Base-by-base conservation (phyloP, 192 early-diverging fungal genomes). In the Geosiphon pyriformis region DNA sequence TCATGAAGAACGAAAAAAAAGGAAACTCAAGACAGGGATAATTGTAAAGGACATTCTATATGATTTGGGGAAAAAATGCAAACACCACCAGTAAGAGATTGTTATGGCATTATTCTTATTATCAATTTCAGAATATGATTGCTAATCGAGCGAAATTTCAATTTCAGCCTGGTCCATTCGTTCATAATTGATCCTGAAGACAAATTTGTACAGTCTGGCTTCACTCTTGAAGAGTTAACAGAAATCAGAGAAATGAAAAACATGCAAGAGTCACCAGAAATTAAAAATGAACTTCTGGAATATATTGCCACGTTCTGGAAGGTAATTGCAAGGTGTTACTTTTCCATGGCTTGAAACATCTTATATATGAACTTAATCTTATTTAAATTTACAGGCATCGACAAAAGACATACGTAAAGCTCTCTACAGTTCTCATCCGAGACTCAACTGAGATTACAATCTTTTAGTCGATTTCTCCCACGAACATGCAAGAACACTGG, bases 261-360 rank as follows among this genome's bases (percentile, higher is more conserved):
- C 53, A 47, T 15, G 20, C 17, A 69, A 60, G 67, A 69, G 34
- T n/a, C n/a, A n/a, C 58, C 27, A 10, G 57, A 69, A 53, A 69
- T 69, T 32, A 47, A 69, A 25, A 58, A 69, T 37, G 67, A 69
- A 29, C 8, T 69, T 6, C 58, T 69, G 3, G 55, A 59, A 17
- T 69, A 69, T 42, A 69, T 69, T 49, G 42, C 59, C 48, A 69
- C 58, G 1, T 69, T 69, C 23, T 37, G 57, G 18, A 69, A 69
- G 55, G 67, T 25, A 69, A 47, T 67, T 67, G 15, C 32, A 58
- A 69, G 30, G n/a, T 7, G 49, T 30, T 59, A 17, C 30, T 52
- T 60, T 29, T 48, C n/a, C 49, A n/a, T n/a, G n/a, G n/a, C n/a
- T n/a, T n/a, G n/a, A n/a, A n/a, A n/a, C n/a, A n/a, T n/a, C n/a